phyloP scores from a whole-genome alignment of 1,139 yeast species.

The Saccharomycopsis phalli region DNA sequence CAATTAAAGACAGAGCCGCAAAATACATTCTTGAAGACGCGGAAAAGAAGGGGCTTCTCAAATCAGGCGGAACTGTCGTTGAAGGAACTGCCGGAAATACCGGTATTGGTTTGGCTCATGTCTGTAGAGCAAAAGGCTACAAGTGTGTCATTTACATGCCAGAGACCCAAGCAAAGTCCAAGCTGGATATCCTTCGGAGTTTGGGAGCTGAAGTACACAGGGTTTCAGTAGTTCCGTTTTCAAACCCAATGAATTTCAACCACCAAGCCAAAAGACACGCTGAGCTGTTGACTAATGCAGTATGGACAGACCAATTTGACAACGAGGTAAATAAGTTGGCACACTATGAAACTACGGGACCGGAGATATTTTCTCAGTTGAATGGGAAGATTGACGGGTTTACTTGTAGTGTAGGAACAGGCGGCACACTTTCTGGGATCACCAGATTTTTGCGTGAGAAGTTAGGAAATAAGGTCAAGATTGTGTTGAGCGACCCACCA shows the following conservation, averaged over 20 bases:
- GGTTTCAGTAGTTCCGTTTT: slow-evolving; percentile 81
- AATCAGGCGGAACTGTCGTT: slow-evolving; percentile 57
- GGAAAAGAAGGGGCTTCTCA: slow-evolving; percentile 55
- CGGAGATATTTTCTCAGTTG: slow-evolving; percentile 86
- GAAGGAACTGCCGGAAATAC: slow-evolving; percentile 79
- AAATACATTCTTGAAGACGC: slow-evolving; percentile 71
- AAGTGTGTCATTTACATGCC: slow-evolving; percentile 86
- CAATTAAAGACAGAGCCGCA: slow-evolving; percentile 89
- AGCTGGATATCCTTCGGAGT: slow-evolving; percentile 61
- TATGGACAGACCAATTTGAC: slow-evolving; percentile 90
- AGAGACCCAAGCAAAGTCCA: slow-evolving; percentile 71
- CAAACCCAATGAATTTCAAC: slow-evolving; percentile 74
- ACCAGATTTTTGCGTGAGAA: slow-evolving; percentile 66
- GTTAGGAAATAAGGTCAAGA: slow-evolving; percentile 47
- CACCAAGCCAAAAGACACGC: slow-evolving; percentile 84
- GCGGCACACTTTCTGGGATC: slow-evolving; percentile 83
- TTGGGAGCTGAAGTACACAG: slow-evolving; percentile 84
- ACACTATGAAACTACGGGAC: slow-evolving; percentile 87
- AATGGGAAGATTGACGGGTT: slow-evolving; percentile 75
- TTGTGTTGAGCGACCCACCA: slow-evolving; percentile 85
- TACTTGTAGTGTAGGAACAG: slow-evolving; percentile 87
- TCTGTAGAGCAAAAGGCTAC: slow-evolving; percentile 76
- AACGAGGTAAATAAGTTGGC: slow-evolving; percentile 82
- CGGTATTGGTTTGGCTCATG: slow-evolving; percentile 85
- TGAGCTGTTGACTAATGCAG: slow-evolving; percentile 62